Conservation (phyloP, 345 rosid genomes). For the Sisymbrium irio region DNA sequence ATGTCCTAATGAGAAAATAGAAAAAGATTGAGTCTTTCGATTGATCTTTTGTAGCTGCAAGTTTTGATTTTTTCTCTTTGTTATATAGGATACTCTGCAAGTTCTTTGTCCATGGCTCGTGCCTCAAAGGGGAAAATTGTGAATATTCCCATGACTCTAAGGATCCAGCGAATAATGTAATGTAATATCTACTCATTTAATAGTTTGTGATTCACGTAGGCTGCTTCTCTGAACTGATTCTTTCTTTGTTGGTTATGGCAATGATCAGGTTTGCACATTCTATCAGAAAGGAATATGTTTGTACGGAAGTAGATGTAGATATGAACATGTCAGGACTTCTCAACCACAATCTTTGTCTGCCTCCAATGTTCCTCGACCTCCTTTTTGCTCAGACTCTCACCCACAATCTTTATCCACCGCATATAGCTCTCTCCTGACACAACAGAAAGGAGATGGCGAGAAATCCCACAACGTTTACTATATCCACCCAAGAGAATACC, state of each 20-base stretch:
- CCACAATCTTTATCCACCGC: slow-evolving; percentile 36
- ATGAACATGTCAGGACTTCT: slow-evolving; percentile 64
- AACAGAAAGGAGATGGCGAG: slow-evolving; percentile 31
- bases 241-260: neutral
- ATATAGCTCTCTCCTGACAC: slow-evolving; percentile 34
- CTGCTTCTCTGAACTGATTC: neutral
- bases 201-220: neutral
- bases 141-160: slow-evolving; percentile 87
- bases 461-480: slow-evolving; percentile 36
- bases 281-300: slow-evolving; percentile 87
- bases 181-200: neutral
- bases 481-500: slow-evolving; percentile 50
- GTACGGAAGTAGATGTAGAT: slow-evolving; percentile 83
- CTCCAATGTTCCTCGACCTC: slow-evolving; percentile 35
- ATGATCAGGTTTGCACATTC: slow-evolving; percentile 71
- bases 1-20: neutral
- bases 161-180: slow-evolving; percentile 64
- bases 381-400: slow-evolving; percentile 27
- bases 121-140: slow-evolving; percentile 90
- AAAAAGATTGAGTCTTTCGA: neutral
- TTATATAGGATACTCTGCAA: slow-evolving; percentile 62
- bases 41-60: neutral
- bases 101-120: slow-evolving; percentile 90
- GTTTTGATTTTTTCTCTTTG: neutral
- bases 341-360: slow-evolving; percentile 46